A percentile compares a stretch with the other conserved stretches of the same genome.
phyloP scores from a whole-genome alignment of 345 rosid genomes.

The Aquilaria yunnanensis region DNA sequence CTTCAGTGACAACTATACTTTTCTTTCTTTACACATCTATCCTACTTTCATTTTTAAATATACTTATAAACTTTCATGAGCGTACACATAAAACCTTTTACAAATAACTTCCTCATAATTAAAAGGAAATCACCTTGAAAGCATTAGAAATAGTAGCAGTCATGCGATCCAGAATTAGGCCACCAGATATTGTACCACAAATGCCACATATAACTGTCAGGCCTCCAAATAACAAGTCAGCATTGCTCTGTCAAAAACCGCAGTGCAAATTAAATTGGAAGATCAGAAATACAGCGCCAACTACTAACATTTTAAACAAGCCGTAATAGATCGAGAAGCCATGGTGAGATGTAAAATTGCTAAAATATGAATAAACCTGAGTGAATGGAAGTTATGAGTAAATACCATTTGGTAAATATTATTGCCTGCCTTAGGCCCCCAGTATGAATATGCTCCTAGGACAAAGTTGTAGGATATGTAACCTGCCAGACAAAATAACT shows the following conservation, averaged over 20 bases:
- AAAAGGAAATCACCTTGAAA: constrained; percentile 57
- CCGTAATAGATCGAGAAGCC: too few relatives aligned
- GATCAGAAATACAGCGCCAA: background rate
- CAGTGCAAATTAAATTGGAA: constrained; percentile 5
- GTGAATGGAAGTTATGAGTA: constrained; percentile 1
- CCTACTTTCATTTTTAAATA: too few relatives aligned
- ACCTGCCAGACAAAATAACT: constrained; percentile 33
- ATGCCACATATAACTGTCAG: constrained; percentile 84
- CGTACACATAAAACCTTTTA: background rate
- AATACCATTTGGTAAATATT: constrained; percentile 86
- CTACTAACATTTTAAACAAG: too few relatives aligned
- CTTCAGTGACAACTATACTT: too few relatives aligned
- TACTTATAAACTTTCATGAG: too few relatives aligned
- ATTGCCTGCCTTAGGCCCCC: constrained; percentile 99
- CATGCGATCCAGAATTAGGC: constrained; percentile 63
- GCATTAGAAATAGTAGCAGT: constrained; percentile 76
- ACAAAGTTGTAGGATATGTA: constrained; percentile 90
- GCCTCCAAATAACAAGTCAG: constrained; percentile 94
- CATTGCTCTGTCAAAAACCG: constrained; percentile 40
- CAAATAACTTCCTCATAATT: background rate
- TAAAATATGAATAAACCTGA: background rate
- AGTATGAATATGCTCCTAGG: constrained; percentile 92
- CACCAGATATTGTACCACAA: constrained; percentile 81
- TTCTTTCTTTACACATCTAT: too few relatives aligned
- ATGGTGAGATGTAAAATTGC: background rate